Base-by-base conservation (phyloP, 1,139 yeast species). In the Saccharomyces hybrid region DNA sequence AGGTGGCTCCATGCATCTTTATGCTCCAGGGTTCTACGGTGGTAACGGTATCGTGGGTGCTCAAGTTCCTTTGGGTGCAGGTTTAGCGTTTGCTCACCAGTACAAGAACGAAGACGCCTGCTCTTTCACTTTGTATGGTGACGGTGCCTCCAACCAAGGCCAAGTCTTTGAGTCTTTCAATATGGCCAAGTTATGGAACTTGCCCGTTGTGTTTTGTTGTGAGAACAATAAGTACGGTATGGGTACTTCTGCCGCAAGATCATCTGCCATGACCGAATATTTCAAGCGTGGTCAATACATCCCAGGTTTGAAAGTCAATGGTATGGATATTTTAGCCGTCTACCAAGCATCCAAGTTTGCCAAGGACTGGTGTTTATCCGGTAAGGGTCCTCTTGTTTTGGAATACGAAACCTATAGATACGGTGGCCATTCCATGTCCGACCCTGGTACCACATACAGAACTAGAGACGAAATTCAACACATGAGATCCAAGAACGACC, bases 1-100 rank as follows among this genome's bases (percentile, higher is more conserved):
- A 77, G 99, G 99, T 77, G 99, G 99, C 65, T 93, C 99, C 60
- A 93, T 93, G 99, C 99, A 93, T 78, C 88, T 93, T 93, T 93
- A 86, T 73, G 88, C 96, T 54, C 84, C 86, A 51, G 93, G 95
- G 59, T 93, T 93, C 79, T 93, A 86, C 75, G 99, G 99, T 72
- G 99, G 99, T 76, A 93, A 93, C 77, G 99, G 99, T 79, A 93
- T 93, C 74, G 99, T 93, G 55, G 99, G 99, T 73, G 99, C 98
- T 55, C 99, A 93, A 78, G 98, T 93, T 57, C 97, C 99, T 62
- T 81, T 93, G 68, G 99, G 99, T 71, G 88, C 97, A 55, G 99
- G 99, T 65, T 80, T 93, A 64, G 96, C 97, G 11, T 93, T 91
- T 76, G 95, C 98, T 63, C 98, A 93, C 78, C 90, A 90, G 78